These are phyloP conservation scores for Hemisphaericaspora xylanilytica DNA, from an alignment of 1,139 yeast genomes.

Conservation along the genomic window DNA sequence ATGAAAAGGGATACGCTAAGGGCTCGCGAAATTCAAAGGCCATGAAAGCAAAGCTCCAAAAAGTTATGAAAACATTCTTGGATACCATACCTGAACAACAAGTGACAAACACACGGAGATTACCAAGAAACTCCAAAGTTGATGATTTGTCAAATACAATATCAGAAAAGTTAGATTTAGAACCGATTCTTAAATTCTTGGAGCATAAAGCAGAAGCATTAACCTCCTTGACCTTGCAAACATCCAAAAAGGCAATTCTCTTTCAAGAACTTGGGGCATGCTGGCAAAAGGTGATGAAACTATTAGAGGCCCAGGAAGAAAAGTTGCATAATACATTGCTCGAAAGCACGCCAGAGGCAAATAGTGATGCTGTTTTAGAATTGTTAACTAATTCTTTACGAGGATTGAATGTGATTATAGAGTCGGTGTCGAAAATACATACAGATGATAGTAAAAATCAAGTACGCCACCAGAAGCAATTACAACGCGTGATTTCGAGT, in stretches of 20 bases:
- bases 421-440: neutral
- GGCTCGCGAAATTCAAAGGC: conserved; percentile 31
- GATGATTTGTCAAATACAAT: conserved; percentile 39
- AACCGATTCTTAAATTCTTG: conserved; percentile 32
- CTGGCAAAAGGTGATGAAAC: conserved; percentile 39
- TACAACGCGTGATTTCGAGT: conserved; percentile 3
- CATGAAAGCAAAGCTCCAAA: conserved; percentile 23
- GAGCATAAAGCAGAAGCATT: conserved; percentile 31
- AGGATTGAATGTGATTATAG: conserved; percentile 4
- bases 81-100: conserved; percentile 10
- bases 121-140: conserved; percentile 11
- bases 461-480: neutral
- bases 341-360: conserved; percentile 14
- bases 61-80: conserved; percentile 11
- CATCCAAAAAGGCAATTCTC: conserved; percentile 28
- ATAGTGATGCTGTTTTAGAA: conserved; percentile 4
- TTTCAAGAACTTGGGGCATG: conserved; percentile 30
- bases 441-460: neutral
- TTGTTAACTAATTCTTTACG: conserved; percentile 9
- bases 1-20: conserved; percentile 33
- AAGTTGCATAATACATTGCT: conserved; percentile 20
- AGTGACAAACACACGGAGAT: neutral
- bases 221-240: conserved; percentile 21
- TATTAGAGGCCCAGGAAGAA: conserved; percentile 29
- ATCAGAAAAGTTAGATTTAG: conserved; percentile 30